Base-by-base conservation (phyloP, 495 filamentous ascomycete species). In the Hypoxylon cercidicola region DNA sequence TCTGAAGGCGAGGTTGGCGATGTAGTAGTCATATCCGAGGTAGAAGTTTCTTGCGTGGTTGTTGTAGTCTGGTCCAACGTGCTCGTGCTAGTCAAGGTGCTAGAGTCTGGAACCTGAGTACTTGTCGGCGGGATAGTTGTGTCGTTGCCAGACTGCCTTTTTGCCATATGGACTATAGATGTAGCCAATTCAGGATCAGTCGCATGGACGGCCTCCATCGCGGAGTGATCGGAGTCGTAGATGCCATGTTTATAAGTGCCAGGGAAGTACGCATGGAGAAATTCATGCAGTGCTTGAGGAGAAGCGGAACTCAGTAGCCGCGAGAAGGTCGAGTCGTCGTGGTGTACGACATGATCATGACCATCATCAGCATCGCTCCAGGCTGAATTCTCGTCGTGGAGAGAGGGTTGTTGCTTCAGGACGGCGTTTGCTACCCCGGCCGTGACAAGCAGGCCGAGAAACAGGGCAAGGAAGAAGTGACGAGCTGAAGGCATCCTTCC, bases 241-340 rank as follows among this genome's bases (percentile, higher is more conserved):
- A 78, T 64, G 20, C 75, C 77, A 35, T 76, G 70, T 58, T 71
- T 73, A 50, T 76, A 78, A 34, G 68, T 64, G n/a, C 55, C 50
- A 3, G 78, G 75, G 39, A 78, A 73, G 52, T 74, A 73, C n/a
- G 74, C 68, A 51, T 78, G 75, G 3, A 80, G 72, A 25, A 81
- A 70, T 10, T 68, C 60, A 51, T 79, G 74, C 6, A 80, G 68
- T 55, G 72, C 69, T 39, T 74, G 65, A 8, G 76, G 68, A n/a
- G 78, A 77, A 15, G 75, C 72, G 10, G 70, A 60, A 43, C 68
- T 74, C 52, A 79, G 54, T 39, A 74, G 41, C 37, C 70, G 57
- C 13, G 73, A 73, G 67, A 79, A 72, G 19, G 71, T 75, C 10
- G 69, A 62, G 28, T 67, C 61, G 32, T 72, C 66, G 35, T 55